Evolutionary conservation across 2,329 filamentous ascomycete genomes (phyloP), one percentile per base, ranked within the genome.

Genomic region (Neocatenulostroma microsporum): DNA sequence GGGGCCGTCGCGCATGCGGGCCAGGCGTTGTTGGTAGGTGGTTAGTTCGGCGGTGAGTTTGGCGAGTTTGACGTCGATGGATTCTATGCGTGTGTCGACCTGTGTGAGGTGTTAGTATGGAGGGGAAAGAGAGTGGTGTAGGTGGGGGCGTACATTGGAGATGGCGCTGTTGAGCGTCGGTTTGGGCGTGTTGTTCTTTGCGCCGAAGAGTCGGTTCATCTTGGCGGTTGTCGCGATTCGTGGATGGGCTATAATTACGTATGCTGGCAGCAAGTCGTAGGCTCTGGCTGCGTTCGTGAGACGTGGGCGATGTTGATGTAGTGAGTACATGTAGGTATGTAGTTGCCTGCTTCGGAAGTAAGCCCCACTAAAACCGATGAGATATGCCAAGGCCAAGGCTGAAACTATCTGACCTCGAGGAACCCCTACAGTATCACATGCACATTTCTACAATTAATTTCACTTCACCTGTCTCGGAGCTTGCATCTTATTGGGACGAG

Each of bases 141-240:
- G 23, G 10, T 12, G 19, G 8, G 3, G 2, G 21, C 42, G 45
- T 63, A 91, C 82, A 71, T 84, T 91, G 61, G 71, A 64, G 55
- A 95, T 94, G 51, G 88, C 88, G 52, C 76, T 72, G 66, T 76
- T 77, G 50, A 95, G 83, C 34, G 84, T 89, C 11, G 91, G 86
- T 66, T 96, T 96, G 37, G 91, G 88, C 45, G 80, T 80, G 48
- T 83, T 80, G 65, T 76, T 82, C 67, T 88, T 91, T 52, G 82
- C 76, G 60, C 91, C 91, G 62, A 98, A 98, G 52, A 98, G 74
- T 54, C 91, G 84, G 63, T 98, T 96, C 91, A 98, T 96, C 46
- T 37, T 71, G 63, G 44, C 14, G 17, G 20, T 8, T 21, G 6
- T 29, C 13, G 10, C 9, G 17, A 28, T 25, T n/a, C n/a, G n/a